Evolutionary conservation across 306 rosid genomes (phyloP).

Genomic region (Fragaria nilgerrensis): DNA sequence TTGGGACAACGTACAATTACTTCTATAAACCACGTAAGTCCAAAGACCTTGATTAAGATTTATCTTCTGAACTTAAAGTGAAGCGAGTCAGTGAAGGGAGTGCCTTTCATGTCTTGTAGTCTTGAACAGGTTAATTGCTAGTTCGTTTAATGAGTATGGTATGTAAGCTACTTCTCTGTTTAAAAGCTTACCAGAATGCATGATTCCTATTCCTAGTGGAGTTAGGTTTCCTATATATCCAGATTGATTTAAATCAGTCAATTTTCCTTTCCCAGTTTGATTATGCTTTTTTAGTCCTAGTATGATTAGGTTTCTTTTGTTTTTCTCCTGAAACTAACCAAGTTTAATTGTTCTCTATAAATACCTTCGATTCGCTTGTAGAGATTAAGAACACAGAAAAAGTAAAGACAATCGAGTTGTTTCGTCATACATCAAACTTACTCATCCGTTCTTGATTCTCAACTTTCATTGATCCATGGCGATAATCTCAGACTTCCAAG

Average conservation of each 20-base stretch:
- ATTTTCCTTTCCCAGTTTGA: neutral
- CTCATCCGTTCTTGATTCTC: neutral
- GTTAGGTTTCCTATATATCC: neutral
- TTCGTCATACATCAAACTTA: neutral
- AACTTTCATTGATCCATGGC: conserved; percentile 2
- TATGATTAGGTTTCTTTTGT: neutral
- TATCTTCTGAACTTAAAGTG: too few species aligned
- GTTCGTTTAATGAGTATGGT: too few species aligned
- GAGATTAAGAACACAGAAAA: neutral
- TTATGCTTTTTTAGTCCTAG: neutral
- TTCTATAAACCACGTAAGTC: too few species aligned
- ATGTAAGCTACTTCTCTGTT: too few species aligned
- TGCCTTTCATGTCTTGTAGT: too few species aligned
- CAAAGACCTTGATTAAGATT: too few species aligned
- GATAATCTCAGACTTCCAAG: neutral
- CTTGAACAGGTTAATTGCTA: too few species aligned
- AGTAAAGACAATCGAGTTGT: neutral
- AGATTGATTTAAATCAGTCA: neutral
- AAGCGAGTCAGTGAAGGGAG: too few species aligned
- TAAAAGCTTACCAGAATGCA: too few species aligned
- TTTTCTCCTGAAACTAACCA: neutral
- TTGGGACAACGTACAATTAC: too few species aligned
- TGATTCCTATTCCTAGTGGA: neutral
- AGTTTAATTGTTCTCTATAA: neutral
- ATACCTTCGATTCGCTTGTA: neutral